phyloP scores from a whole-genome alignment of 441 rosid species.

The Metrosideros polymorpha region DNA sequence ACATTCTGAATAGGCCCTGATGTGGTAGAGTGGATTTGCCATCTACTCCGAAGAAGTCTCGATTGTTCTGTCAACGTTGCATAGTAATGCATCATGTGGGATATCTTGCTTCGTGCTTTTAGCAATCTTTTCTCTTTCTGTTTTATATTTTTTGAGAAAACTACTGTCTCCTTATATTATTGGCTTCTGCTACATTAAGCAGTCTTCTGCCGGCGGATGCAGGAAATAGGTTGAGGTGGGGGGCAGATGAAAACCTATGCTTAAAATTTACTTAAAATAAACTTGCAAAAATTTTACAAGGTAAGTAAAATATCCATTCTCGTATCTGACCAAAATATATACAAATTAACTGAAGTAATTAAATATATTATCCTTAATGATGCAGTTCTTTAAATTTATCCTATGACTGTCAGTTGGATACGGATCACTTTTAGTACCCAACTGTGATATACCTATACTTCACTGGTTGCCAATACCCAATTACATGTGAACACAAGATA shows the following conservation, averaged over 20 bases:
- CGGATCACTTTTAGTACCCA: background rate
- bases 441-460: background rate
- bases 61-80: background rate
- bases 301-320: background rate
- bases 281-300: background rate
- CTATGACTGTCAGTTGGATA: background rate
- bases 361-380: background rate
- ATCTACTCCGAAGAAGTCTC: background rate
- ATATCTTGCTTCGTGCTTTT: background rate
- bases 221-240: background rate
- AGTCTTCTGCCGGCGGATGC: background rate
- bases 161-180: background rate
- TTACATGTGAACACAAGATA: background rate
- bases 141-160: background rate
- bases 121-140: background rate
- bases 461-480: background rate
- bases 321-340: background rate
- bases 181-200: background rate
- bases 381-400: background rate
- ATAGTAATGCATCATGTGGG: background rate
- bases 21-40: background rate
- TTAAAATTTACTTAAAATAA: background rate
- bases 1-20: background rate
- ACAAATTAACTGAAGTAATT: background rate
- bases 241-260: background rate